Evolutionary conservation across 352 stramenopile genomes (phyloP).

Genomic region (Globisporangium polare): DNA sequence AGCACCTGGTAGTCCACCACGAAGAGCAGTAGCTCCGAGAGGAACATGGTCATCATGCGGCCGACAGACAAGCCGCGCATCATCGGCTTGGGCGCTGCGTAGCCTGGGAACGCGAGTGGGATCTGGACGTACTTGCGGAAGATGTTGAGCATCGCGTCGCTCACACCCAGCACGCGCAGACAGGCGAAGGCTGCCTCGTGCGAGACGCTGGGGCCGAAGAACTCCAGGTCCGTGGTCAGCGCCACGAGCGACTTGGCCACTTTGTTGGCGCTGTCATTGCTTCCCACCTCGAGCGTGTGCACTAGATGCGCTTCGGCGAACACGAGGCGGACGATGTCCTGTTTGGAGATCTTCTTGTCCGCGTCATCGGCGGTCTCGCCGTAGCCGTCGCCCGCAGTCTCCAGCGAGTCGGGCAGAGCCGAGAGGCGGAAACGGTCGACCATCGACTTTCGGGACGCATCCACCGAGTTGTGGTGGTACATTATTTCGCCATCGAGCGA

Average conservation of each 20-base stretch:
- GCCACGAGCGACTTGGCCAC: conserved; percentile 22
- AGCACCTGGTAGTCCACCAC: conserved; percentile 44
- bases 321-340: conserved; percentile 41
- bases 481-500: conserved; percentile 15
- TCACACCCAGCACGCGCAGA: conserved; percentile 34
- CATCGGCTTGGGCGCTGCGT: conserved; percentile 25
- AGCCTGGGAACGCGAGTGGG: conserved; percentile 33
- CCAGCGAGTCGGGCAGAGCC: conserved; percentile 21
- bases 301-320: conserved; percentile 32
- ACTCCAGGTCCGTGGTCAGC: conserved; percentile 45
- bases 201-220: conserved; percentile 39
- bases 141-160: conserved; percentile 25
- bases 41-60: conserved; percentile 34
- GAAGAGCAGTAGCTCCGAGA: conserved; percentile 41
- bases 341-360: conserved; percentile 21
- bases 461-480: background rate
- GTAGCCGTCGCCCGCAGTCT: conserved; percentile 15
- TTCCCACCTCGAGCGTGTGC: conserved; percentile 11
- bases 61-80: conserved; percentile 32
- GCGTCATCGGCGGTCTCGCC: conserved; percentile 14
- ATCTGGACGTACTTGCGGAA: conserved; percentile 39
- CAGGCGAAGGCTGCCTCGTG: conserved; percentile 37
- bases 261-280: background rate
- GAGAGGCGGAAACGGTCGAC: conserved; percentile 23
- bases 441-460: conserved; percentile 12